These are phyloP conservation scores for Naematelia encephala DNA, from an alignment of 768 basidiomycete genomes.

Conservation along the genomic window DNA sequence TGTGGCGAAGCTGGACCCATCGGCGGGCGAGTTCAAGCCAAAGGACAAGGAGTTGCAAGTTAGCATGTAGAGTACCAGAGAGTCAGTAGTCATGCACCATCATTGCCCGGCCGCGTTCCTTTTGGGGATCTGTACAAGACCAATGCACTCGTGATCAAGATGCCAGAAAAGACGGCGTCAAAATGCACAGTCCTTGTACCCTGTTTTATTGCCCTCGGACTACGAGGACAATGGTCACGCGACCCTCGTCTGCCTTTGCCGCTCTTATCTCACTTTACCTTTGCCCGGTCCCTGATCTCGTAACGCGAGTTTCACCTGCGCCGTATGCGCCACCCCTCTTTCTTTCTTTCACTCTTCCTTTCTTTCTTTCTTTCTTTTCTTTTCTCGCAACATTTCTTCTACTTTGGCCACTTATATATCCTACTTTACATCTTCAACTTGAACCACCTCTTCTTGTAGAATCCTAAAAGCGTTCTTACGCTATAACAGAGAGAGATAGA, in stretches of 20 bases:
- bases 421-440: background rate
- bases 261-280: background rate
- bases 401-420: background rate
- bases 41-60: conserved; percentile 7
- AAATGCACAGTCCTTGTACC: no score
- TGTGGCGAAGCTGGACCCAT: conserved; percentile 21
- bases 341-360: no score
- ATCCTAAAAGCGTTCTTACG: no score
- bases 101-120: background rate
- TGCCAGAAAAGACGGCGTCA: background rate
- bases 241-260: background rate
- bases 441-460: background rate
- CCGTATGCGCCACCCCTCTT: no score
- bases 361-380: background rate
- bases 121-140: background rate
- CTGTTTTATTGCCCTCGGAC: no score
- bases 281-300: background rate
- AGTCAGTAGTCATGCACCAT: background rate
- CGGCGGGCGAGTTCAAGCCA: conserved; percentile 17
- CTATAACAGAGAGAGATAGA: no score
- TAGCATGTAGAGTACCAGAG: background rate
- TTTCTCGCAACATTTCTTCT: background rate
- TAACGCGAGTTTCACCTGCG: background rate
- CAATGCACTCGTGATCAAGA: background rate
- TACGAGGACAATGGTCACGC: background rate